Evolutionary conservation across 192 early-diverging fungal species (phyloP).

Genomic region (Gonapodya sp.): DNA sequence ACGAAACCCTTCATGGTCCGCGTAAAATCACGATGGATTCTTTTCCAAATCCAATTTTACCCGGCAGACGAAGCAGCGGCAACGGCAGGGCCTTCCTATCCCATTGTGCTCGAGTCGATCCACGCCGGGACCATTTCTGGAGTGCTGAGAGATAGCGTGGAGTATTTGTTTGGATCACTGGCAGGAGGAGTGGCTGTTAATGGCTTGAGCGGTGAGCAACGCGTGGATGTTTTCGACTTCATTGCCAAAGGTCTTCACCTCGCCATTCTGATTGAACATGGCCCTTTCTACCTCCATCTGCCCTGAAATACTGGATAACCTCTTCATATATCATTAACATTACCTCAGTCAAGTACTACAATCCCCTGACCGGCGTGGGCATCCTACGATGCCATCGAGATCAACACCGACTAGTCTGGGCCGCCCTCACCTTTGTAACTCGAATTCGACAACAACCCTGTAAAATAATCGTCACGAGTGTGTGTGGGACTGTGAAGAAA

Average conservation of each 20-base stretch:
- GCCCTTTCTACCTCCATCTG: background rate
- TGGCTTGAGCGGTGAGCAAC: slow-evolving; percentile 11
- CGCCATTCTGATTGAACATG: background rate
- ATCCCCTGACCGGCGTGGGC: slow-evolving; percentile 20
- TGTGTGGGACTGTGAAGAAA: slow-evolving; percentile 10
- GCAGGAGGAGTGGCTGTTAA: slow-evolving; percentile 8
- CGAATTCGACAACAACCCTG: slow-evolving; percentile 10
- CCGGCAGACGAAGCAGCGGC: background rate
- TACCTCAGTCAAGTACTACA: slow-evolving; percentile 25
- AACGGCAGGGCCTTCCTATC: background rate
- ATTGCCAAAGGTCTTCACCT: background rate
- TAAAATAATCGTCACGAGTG: slow-evolving; percentile 21
- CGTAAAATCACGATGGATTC: slow-evolving; percentile 29
- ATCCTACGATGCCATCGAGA: slow-evolving; percentile 26
- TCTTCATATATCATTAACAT: too few species aligned
- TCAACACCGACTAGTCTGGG: slow-evolving; percentile 17
- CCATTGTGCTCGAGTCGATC: slow-evolving; percentile 10
- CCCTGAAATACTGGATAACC: background rate
- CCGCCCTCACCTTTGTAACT: slow-evolving; percentile 21
- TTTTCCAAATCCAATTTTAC: slow-evolving; percentile 19
- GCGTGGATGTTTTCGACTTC: background rate
- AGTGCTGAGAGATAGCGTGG: slow-evolving; percentile 14
- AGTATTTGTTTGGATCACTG: slow-evolving; percentile 22
- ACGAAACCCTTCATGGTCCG: slow-evolving; percentile 19
- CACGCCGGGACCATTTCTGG: slow-evolving; percentile 3